Conservation (phyloP, 1,284 basidiomycete species). For the Phylloboletellus chloephorus region DNA sequence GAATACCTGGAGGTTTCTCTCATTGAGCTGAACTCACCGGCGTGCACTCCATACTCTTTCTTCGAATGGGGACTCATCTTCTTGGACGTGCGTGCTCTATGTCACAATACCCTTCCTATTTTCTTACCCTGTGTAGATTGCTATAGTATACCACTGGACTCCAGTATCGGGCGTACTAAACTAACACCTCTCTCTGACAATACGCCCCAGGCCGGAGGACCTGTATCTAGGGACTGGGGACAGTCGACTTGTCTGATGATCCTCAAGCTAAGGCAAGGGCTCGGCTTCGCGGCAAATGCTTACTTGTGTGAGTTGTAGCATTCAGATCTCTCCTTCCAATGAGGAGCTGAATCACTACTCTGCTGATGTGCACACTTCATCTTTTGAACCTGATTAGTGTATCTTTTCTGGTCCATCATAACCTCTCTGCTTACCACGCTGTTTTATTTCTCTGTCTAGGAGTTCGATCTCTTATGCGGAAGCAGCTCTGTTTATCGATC, state of each 20-base stretch:
- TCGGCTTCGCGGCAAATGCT: slow-evolving; percentile 46
- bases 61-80: slow-evolving; percentile 85
- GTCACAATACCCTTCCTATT: slow-evolving; percentile 48
- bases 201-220: neutral
- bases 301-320: slow-evolving; percentile 46
- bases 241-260: neutral
- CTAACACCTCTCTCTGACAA: slow-evolving; percentile 3
- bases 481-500: slow-evolving; percentile 58
- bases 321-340: slow-evolving; percentile 23
- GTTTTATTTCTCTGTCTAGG: slow-evolving; percentile 92
- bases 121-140: slow-evolving; percentile 20
- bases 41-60: slow-evolving; percentile 81
- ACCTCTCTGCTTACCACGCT: slow-evolving; percentile 80
- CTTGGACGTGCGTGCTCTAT: slow-evolving; percentile 70
- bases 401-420: slow-evolving; percentile 84
- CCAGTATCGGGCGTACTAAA: slow-evolving; percentile 14
- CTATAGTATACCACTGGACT: slow-evolving; percentile 27
- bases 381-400: slow-evolving; percentile 47
- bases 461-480: slow-evolving; percentile 77
- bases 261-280: slow-evolving; percentile 17
- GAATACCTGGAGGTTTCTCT: slow-evolving; percentile 65
- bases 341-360: slow-evolving; percentile 39
- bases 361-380: neutral
- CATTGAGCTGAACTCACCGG: slow-evolving; percentile 34
- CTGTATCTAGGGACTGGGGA: neutral